These are phyloP conservation scores for Penicillium nucicola DNA, from an alignment of 495 filamentous ascomycete genomes.

Conservation along the genomic window DNA sequence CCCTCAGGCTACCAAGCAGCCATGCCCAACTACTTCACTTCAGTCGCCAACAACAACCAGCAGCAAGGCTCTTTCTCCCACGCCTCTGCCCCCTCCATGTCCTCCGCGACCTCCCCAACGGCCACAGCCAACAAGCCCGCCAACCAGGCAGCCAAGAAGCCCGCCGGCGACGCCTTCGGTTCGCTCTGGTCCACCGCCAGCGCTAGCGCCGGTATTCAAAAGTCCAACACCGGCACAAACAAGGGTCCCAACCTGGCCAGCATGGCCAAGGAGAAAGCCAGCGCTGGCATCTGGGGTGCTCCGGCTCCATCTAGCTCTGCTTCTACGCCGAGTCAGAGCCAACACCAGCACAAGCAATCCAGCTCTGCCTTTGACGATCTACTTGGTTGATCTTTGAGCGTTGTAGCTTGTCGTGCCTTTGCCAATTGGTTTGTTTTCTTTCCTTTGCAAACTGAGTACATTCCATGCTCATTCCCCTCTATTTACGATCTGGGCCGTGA, in stretches of 20 bases:
- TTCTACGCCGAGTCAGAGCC: constrained; percentile 31
- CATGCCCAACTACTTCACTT: constrained; percentile 92
- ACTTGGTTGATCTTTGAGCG: constrained; percentile 47
- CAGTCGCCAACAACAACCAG: constrained; percentile 48
- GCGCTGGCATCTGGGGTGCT: constrained; percentile 88
- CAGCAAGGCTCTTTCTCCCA: constrained; percentile 25
- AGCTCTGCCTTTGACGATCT: constrained; percentile 60
- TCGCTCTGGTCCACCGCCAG: constrained; percentile 79
- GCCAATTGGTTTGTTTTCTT: background rate
- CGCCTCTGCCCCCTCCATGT: constrained; percentile 30
- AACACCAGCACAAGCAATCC: constrained; percentile 31
- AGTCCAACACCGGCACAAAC: constrained; percentile 57
- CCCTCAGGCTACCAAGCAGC: constrained; percentile 71
- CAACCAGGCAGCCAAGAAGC: constrained; percentile 51
- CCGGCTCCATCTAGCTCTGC: constrained; percentile 36
- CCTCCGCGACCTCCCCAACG: constrained; percentile 37
- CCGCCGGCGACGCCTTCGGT: constrained; percentile 77
- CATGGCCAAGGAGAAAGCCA: constrained; percentile 94
- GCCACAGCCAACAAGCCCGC: constrained; percentile 40
- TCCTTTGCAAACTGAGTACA: background rate
- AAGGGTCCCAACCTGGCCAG: constrained; percentile 79
- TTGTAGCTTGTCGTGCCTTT: background rate
- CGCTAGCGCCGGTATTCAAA: constrained; percentile 74
- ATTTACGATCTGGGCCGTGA: constrained; percentile 1
- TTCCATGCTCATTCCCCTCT: background rate